A percentile compares a stretch with the other conserved stretches of the same genome.
Conservation (phyloP, 805 yeast species). For the Pichia cephalocereana region DNA sequence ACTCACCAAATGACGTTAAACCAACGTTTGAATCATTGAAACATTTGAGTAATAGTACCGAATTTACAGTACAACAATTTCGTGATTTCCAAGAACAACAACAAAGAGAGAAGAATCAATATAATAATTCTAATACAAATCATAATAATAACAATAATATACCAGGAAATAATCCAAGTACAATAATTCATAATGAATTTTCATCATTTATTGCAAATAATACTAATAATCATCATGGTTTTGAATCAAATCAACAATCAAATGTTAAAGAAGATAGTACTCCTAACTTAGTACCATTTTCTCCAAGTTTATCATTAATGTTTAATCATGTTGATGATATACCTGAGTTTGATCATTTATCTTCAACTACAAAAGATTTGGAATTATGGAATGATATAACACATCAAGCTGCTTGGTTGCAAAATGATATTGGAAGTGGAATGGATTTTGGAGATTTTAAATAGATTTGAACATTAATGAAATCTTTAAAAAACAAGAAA, state of each 20-base stretch:
- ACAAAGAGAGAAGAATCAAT: not conserved
- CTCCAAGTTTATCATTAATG: slow-evolving; percentile 23
- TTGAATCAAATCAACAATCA: not conserved
- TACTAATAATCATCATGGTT: not conserved
- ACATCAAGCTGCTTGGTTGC: slow-evolving; percentile 67
- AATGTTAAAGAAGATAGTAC: not conserved
- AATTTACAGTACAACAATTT: not conserved
- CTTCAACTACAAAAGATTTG: slow-evolving; percentile 33
- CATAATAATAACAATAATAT: too few relatives aligned
- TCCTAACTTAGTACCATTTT: slow-evolving; percentile 12
- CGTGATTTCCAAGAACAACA: not conserved
- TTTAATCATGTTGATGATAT: slow-evolving; percentile 27
- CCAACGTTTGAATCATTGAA: not conserved
- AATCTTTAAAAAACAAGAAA: slow-evolving; percentile 1
- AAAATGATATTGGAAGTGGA: slow-evolving; percentile 35
- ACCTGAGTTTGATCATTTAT: slow-evolving; percentile 27
- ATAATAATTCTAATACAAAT: too few relatives aligned
- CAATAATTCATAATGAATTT: not conserved
- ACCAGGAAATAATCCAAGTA: too few relatives aligned
- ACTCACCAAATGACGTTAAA: not conserved
- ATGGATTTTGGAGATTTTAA: slow-evolving; percentile 12
- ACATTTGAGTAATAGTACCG: not conserved
- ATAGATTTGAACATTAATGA: not conserved
- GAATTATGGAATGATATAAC: slow-evolving; percentile 73
- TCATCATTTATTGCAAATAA: not conserved